Evolutionary conservation across 306 rosid genomes (phyloP).

Genomic region (Dalbergia cultrata): DNA sequence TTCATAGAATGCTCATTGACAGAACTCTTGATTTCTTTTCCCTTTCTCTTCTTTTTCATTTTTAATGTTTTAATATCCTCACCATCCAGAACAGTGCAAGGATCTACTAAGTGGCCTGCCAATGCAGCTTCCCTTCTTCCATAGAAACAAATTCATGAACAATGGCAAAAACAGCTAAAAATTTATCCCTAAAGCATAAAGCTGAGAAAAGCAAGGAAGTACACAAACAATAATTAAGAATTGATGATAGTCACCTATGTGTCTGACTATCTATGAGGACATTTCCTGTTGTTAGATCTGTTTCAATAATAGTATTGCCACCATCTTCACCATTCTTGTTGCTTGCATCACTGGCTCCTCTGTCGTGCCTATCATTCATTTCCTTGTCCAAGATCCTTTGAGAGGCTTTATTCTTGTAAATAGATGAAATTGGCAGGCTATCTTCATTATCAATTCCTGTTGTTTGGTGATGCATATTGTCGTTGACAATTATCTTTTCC

Average conservation of each 20-base stretch:
- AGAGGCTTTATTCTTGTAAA: constrained; percentile 51
- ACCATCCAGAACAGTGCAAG: constrained; percentile 33
- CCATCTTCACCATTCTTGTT: constrained; percentile 50
- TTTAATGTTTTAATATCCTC: constrained; percentile 44
- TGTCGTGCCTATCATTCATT: constrained; percentile 46
- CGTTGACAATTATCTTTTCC: constrained; percentile 37
- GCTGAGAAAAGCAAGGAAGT: constrained; percentile 22
- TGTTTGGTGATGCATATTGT: constrained; percentile 39
- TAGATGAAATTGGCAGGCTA: constrained; percentile 58
- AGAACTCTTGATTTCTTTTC: constrained; percentile 37
- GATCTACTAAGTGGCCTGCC: constrained; percentile 29
- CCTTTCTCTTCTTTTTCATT: constrained; percentile 49
- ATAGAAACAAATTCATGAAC: constrained; percentile 30
- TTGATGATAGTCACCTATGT: constrained; percentile 44
- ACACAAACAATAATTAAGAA: constrained; percentile 17
- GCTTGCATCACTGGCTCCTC: constrained; percentile 49
- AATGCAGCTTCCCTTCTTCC: constrained; percentile 47
- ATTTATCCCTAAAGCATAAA: not conserved
- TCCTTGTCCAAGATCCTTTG: constrained; percentile 46
- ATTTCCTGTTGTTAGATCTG: constrained; percentile 44
- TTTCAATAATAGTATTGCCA: constrained; percentile 39
- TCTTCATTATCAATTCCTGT: constrained; percentile 57
- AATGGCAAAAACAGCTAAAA: constrained; percentile 19
- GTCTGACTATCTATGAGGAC: constrained; percentile 51
- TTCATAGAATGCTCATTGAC: constrained; percentile 33